Conservation (phyloP, 768 basidiomycete genomes). For the Phallus indusiatus region DNA sequence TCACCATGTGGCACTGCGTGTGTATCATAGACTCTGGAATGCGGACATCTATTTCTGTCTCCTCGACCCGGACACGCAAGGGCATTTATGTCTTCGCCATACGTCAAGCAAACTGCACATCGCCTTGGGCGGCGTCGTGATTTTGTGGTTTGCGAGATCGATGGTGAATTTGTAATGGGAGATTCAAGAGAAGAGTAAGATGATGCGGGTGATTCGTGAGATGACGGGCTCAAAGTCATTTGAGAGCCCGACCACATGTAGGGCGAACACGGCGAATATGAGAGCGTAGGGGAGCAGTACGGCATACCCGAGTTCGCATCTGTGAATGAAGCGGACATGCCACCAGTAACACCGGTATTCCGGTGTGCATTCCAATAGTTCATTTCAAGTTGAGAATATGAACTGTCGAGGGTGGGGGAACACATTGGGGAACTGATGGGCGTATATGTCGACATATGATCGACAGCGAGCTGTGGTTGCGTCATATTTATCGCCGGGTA, state of each 20-base stretch:
- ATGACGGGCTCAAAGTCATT: not conserved
- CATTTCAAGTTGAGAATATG: not conserved
- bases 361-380: not conserved
- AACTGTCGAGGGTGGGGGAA: not conserved
- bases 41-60: conserved; percentile 3
- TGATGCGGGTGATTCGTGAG: not conserved
- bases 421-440: not conserved
- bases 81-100: not conserved
- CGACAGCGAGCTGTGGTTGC: not conserved
- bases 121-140: conserved; percentile 5
- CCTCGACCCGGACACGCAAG: conserved; percentile 7
- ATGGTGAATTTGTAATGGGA: not conserved
- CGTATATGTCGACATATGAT: not conserved
- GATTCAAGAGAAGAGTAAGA: not conserved
- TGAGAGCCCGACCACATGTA: not conserved
- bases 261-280: not conserved
- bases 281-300: not conserved
- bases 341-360: not conserved
- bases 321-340: not conserved
- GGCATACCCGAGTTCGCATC: not conserved
- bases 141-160: not conserved
- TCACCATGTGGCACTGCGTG: not conserved
- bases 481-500: not conserved
- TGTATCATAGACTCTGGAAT: not conserved
- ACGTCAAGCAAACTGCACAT: conserved; percentile 1